Evolutionary conservation across 208 protist species (phyloP).

Genomic region (Vickermania ingenoplastis): DNA sequence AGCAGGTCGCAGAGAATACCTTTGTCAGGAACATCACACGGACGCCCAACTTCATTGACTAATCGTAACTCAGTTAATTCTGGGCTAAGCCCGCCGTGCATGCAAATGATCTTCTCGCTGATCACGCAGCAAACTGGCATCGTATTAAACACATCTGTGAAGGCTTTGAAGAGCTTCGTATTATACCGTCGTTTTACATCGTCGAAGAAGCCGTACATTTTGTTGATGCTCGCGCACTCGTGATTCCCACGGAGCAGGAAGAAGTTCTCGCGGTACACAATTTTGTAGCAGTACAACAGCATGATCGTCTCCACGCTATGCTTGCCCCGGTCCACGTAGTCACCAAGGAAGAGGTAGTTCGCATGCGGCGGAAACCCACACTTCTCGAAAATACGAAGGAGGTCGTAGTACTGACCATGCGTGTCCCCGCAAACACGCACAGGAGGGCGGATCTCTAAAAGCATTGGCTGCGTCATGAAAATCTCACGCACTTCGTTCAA

Average conservation of each 20-base stretch:
- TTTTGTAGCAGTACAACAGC: conserved; percentile 93
- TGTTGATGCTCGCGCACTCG: no score
- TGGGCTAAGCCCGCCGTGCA: conserved; percentile 95
- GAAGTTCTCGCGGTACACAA: conserved; percentile 96
- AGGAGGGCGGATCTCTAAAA: conserved; percentile 82
- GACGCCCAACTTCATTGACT: conserved; percentile 86
- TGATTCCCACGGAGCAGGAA: no score
- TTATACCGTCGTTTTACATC: conserved; percentile 95
- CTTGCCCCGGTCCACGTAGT: no score
- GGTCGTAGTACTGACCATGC: no score
- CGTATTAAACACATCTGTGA: conserved; percentile 97
- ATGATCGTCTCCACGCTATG: no score
- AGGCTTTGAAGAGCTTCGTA: conserved; percentile 96
- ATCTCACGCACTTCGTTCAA: conserved; percentile 67
- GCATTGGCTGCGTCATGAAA: conserved; percentile 85
- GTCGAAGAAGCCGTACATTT: no score
- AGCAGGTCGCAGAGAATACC: conserved; percentile 98
- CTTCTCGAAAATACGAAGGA: no score
- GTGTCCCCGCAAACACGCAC: no score
- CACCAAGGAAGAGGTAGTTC: no score
- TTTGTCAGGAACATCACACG: conserved; percentile 95
- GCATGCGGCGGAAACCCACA: conserved; percentile 97
- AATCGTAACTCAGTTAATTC: conserved; percentile 88
- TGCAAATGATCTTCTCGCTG: conserved; percentile 98
- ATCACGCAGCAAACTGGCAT: conserved; percentile 96